Percentiles rank a stretch among this genome's conserved stretches.
phyloP scores from a whole-genome alignment of 139 green algal genomes.

The Chlamydomonas incerta region DNA sequence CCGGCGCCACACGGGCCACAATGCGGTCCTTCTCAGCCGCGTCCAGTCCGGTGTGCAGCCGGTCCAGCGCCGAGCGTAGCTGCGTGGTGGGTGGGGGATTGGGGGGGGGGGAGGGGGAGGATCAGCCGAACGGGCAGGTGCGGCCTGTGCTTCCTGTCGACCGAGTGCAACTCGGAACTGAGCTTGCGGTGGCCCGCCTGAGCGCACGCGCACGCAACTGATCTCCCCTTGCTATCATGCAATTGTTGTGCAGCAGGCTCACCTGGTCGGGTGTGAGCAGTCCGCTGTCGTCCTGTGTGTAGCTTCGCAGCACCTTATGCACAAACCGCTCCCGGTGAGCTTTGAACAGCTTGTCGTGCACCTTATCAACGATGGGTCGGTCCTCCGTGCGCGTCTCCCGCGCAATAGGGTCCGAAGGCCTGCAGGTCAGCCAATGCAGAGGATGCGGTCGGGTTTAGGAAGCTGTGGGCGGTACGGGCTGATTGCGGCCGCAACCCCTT shows the following conservation, averaged over 20 bases:
- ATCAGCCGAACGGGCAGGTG: too few relatives aligned
- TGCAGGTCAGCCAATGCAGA: neutral
- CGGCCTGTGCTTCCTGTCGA: too few relatives aligned
- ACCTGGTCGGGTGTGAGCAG: neutral
- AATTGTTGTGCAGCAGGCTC: too few relatives aligned
- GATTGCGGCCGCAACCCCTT: too few relatives aligned
- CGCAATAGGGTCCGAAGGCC: neutral
- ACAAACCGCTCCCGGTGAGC: conserved; percentile 17
- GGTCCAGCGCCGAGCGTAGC: conserved; percentile 32
- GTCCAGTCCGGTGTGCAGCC: conserved; percentile 34
- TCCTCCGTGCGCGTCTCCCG: conserved; percentile 24
- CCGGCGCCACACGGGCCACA: conserved; percentile 9
- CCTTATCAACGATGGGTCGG: neutral
- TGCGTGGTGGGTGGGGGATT: too few relatives aligned
- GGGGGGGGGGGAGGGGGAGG: too few relatives aligned
- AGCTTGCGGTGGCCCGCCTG: too few relatives aligned
- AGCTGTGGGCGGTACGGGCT: neutral
- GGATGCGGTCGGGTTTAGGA: neutral
- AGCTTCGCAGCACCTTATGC: conserved; percentile 45
- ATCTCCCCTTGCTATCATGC: too few relatives aligned
- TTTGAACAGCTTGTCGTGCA: conserved; percentile 49
- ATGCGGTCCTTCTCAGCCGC: conserved; percentile 10
- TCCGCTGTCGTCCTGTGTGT: neutral
- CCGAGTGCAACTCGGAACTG: too few relatives aligned
- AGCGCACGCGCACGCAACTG: too few relatives aligned